These are phyloP conservation scores for Coemansia sp. DNA, from an alignment of 192 early-diverging fungal species.

Conservation along the genomic window DNA sequence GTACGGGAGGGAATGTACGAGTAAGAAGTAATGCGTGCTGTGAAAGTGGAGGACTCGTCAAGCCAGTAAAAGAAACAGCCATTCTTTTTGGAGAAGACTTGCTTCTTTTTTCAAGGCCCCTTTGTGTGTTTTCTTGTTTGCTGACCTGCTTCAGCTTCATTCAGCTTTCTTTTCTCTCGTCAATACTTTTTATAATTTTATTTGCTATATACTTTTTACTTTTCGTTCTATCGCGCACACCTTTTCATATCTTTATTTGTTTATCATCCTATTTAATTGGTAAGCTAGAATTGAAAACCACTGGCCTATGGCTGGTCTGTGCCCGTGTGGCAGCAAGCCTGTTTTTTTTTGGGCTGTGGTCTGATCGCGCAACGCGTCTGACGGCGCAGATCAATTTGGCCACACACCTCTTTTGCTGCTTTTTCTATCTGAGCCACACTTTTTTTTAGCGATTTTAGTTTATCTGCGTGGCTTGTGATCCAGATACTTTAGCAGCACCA, in stretches of 20 bases:
- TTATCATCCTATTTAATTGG: not conserved
- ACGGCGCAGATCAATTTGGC: not conserved
- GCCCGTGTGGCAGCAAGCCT: not conserved
- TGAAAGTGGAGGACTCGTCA: not conserved
- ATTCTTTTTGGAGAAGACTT: not conserved
- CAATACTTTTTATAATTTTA: slow-evolving; percentile 4
- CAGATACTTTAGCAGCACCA: not conserved
- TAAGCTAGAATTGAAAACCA: not conserved
- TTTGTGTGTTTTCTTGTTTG: not conserved
- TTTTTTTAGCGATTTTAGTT: not conserved
- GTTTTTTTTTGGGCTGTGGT: not conserved
- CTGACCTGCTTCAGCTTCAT: not conserved
- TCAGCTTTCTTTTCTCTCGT: not conserved
- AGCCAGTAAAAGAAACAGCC: not conserved
- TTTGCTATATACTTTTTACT: not conserved
- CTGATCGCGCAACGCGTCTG: not conserved
- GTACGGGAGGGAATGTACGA: not conserved
- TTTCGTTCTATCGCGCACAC: not conserved
- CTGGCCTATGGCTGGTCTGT: not conserved
- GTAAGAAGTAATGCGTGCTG: not conserved
- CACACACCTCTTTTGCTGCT: not conserved
- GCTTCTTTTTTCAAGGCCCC: not conserved
- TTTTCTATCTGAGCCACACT: not conserved
- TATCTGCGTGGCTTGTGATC: not conserved
- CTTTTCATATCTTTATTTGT: not conserved